Conservation (phyloP, 345 rosid species). For the Microcos paniculata region DNA sequence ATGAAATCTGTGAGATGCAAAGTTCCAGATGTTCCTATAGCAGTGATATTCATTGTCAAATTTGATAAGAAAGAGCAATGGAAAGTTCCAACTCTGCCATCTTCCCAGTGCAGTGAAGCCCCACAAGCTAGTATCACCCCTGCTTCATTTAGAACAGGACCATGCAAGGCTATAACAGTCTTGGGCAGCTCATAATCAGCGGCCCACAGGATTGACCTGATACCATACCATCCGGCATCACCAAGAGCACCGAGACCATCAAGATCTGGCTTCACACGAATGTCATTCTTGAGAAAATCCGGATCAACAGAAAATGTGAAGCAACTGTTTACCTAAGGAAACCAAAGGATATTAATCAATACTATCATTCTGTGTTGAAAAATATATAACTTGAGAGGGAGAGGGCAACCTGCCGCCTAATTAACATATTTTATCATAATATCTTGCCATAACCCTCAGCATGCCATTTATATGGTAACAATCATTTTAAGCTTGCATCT, state of each 20-base stretch:
- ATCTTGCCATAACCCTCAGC: neutral
- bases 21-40: slow-evolving; percentile 65
- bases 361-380: neutral
- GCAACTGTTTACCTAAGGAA: slow-evolving; percentile 54
- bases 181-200: slow-evolving; percentile 65
- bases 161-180: slow-evolving; percentile 48
- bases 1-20: slow-evolving; percentile 61
- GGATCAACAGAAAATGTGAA: slow-evolving; percentile 53
- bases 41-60: slow-evolving; percentile 72
- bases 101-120: slow-evolving; percentile 68
- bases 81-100: slow-evolving; percentile 58
- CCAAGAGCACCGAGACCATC: slow-evolving; percentile 86
- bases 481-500: neutral
- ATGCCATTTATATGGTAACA: neutral
- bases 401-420: no score
- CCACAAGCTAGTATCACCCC: slow-evolving; percentile 72
- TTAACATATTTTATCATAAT: neutral
- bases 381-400: neutral
- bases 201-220: slow-evolving; percentile 55
- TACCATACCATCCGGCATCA: slow-evolving; percentile 83
- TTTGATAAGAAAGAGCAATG: slow-evolving; percentile 75
- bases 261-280: slow-evolving; percentile 83
- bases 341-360: neutral
- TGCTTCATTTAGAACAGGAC: slow-evolving; percentile 50
- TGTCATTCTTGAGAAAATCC: slow-evolving; percentile 58